Evolutionary conservation across 2,329 filamentous ascomycete species (phyloP), one percentile per base, ranked within the genome.

Genomic region (Fusarium piperis): DNA sequence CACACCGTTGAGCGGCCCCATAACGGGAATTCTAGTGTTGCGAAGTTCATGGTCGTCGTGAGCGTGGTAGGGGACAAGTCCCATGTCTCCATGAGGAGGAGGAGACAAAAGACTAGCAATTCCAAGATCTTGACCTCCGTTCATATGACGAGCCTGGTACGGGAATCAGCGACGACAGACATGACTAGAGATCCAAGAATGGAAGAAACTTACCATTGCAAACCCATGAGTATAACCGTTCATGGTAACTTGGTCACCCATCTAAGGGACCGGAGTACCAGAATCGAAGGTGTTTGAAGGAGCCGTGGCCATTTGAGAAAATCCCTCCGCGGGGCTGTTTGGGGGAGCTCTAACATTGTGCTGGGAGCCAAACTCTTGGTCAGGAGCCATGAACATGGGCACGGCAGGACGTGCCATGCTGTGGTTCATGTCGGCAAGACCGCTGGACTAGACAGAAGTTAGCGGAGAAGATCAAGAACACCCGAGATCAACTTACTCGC

Each of bases 251-350:
- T 74, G 74, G 36, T 59, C 71, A 52, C 75, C 75, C 67, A 72
- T 66, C 75, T 76, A 77, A 73, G 74, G 75, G 12, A 44, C 63
- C 67, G 56, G 26, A 61, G 66, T 53, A 55, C 39, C 35, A 35
- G 57, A 32, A 41, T 23, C 10, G 18, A 48, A 51, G 28, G 59
- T n/a, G 59, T 46, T 57, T 23, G 28, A 7, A 10, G 36, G n/a
- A 13, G 36, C 57, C 38, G 30, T 11, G 10, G 23, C 41, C 2
- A 20, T 13, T 8, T 23, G 55, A 30, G 62, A 2, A 39, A 11
- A 30, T n/a, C 30, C 46, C 8, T 56, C 33, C 15, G 26, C 32
- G 10, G 72, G 70, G 15, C 62, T 73, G 33, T 74, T 75, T 2
- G 73, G 73, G 2, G 74, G 73, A 18, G 52, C 70, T n/a, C 28